Percentiles rank a stretch among this genome's conserved stretches.
These are phyloP conservation scores for Pichia pseudocactophila DNA, from an alignment of 805 yeast genomes.

Conservation along the genomic window DNA sequence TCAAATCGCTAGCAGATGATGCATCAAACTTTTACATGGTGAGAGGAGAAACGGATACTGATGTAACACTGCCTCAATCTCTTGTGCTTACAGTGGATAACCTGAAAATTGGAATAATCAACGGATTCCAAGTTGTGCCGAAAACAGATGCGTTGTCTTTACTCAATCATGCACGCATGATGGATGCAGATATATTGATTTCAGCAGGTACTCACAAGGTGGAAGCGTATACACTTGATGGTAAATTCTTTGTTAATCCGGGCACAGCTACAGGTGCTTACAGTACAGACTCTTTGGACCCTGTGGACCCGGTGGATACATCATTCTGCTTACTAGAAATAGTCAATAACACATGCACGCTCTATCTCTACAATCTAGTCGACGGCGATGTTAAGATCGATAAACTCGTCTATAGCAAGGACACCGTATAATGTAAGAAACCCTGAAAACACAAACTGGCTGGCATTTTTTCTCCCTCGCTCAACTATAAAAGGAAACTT, in stretches of 20 bases:
- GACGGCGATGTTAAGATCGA: conserved; percentile 87
- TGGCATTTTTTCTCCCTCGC: no score
- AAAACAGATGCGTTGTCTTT: conserved; percentile 79
- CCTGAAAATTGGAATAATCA: conserved; percentile 73
- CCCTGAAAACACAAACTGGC: no score
- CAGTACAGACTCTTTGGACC: conserved; percentile 19
- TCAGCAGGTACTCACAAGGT: conserved; percentile 93
- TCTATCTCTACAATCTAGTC: conserved; percentile 75
- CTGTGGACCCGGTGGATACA: conserved; percentile 31
- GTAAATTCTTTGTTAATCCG: conserved; percentile 90
- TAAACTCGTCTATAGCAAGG: conserved; percentile 4
- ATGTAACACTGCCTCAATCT: conserved; percentile 46
- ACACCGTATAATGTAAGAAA: not conserved
- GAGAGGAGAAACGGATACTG: conserved; percentile 72
- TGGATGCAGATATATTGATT: conserved; percentile 83
- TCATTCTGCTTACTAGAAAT: conserved; percentile 85
- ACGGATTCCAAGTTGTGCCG: conserved; percentile 80
- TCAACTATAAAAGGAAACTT: no score
- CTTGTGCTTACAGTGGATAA: conserved; percentile 59
- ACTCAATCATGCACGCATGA: conserved; percentile 73
- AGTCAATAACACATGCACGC: conserved; percentile 67
- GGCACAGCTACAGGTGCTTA: conserved; percentile 95
- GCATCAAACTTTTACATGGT: conserved; percentile 51
- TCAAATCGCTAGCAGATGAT: conserved; percentile 57
- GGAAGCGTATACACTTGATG: conserved; percentile 88